A percentile compares a stretch with the other conserved stretches of the same genome.
phyloP scores from a whole-genome alignment of 2,329 filamentous ascomycete genomes.

The Stagonosporopsis vannaccii region DNA sequence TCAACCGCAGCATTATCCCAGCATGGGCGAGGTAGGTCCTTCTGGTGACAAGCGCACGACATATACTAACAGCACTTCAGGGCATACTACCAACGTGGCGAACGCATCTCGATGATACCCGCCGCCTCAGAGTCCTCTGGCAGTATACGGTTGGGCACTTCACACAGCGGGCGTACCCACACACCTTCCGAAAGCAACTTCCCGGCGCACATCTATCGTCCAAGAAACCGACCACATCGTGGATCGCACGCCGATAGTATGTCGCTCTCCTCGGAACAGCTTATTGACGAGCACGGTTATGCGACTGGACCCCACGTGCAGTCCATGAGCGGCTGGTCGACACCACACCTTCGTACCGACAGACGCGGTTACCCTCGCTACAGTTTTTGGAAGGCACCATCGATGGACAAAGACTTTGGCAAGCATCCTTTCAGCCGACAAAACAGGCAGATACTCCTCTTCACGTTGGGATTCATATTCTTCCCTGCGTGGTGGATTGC shows the following conservation, averaged over 20 bases:
- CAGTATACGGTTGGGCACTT: slow-evolving; percentile 41
- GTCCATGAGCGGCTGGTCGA: slow-evolving; percentile 37
- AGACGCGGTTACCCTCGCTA: slow-evolving; percentile 56
- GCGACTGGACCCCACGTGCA: slow-evolving; percentile 39
- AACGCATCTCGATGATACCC: slow-evolving; percentile 44
- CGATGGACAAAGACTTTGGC: slow-evolving; percentile 69
- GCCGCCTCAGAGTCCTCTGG: slow-evolving; percentile 46
- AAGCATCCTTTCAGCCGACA: slow-evolving; percentile 69
- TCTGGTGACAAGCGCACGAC: neutral
- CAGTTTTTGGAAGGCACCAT: slow-evolving; percentile 77
- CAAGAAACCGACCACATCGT: slow-evolving; percentile 48
- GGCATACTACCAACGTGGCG: slow-evolving; percentile 48
- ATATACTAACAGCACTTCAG: slow-evolving; percentile 27
- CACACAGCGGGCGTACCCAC: slow-evolving; percentile 46
- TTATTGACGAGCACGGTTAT: slow-evolving; percentile 41
- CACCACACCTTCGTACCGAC: slow-evolving; percentile 48
- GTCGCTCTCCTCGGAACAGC: slow-evolving; percentile 38
- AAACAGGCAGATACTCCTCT: slow-evolving; percentile 77
- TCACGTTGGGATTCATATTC: slow-evolving; percentile 78
- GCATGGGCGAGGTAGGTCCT: slow-evolving; percentile 46
- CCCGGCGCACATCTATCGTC: slow-evolving; percentile 47
- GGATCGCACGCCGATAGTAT: slow-evolving; percentile 40
- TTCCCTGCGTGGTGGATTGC: slow-evolving; percentile 69
- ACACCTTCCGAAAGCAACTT: slow-evolving; percentile 50
- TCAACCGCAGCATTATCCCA: slow-evolving; percentile 47